Base-by-base conservation (phyloP, 805 yeast species). In the Hanseniaspora pseudoguilliermondii region DNA sequence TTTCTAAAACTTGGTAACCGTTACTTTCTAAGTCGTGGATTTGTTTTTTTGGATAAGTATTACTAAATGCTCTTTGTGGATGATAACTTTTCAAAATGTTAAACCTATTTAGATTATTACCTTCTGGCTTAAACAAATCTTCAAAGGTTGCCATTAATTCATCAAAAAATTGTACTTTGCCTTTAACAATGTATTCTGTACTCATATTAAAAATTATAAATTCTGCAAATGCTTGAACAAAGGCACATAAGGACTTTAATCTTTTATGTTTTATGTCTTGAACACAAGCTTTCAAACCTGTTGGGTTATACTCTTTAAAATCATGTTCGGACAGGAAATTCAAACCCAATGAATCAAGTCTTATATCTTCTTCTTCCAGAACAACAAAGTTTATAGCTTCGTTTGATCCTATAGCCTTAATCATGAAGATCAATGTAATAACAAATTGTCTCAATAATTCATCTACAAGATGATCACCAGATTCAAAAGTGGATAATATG, bases 351-450 rank as follows among this genome's bases (percentile, higher is more conserved):
- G 16, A 61, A 57, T 58, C 60, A 61, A 39, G 40, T 46, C 56
- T 44, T 35, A 85, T 69, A 67, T 86, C 95, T 64, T 85, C 93
- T 62, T 83, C 93, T 63, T 84, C 88, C 59, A 77, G 79, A 11
- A 84, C 70, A 9, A 80, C 83, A n/a, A 82, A 82, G 7, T 75
- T 70, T 52, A 70, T 70, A 1, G 82, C 80, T 39, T 82, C 69
- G 9, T 67, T 66, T 3, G 76, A 58, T 16, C 73, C 69, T 15
- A 66, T 62, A 57, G 75, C 69, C 21, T 77, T 78, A 20, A 82
- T 77, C 66, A 78, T 76, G 62, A 76, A 77, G 50, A 80, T 68
- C 6, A 82, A 60, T 2, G 83, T 86, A 10, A 78, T 60, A 2
- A 79, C 71, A 55, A 76, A 78, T 15, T 77, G 69, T 44, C 75